Percentiles rank a stretch among this genome's conserved stretches.
phyloP scores from a whole-genome alignment of 2,329 filamentous ascomycete species.

The Sporothrix luriei region DNA sequence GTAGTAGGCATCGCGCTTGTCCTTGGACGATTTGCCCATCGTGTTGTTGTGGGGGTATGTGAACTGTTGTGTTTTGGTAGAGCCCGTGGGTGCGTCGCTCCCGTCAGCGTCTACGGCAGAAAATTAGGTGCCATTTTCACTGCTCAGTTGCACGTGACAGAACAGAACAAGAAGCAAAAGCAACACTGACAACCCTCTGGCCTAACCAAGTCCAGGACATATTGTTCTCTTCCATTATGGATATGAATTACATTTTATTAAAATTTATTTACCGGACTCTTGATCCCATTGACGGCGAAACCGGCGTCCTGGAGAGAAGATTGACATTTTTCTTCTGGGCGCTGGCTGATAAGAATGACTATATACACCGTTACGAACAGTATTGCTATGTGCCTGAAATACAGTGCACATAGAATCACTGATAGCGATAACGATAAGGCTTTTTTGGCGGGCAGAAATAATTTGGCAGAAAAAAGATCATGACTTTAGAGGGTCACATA shows the following conservation, averaged over 20 bases:
- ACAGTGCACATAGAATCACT: not conserved
- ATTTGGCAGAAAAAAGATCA: constrained; percentile 20
- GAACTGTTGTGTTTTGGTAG: not conserved
- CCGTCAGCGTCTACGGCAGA: not conserved
- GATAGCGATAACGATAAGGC: constrained; percentile 20
- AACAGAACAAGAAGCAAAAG: no score
- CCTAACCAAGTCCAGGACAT: no score
- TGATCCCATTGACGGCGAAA: no score
- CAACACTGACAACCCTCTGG: not conserved
- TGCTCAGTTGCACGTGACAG: not conserved
- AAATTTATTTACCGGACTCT: no score
- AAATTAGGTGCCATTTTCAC: constrained; percentile 20
- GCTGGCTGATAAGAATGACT: not conserved
- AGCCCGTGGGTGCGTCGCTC: not conserved
- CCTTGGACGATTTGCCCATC: constrained; percentile 96
- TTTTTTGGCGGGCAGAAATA: constrained; percentile 12
- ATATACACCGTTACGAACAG: not conserved
- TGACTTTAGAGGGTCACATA: not conserved
- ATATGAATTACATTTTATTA: no score
- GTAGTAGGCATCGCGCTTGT: constrained; percentile 98
- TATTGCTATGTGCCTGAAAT: not conserved
- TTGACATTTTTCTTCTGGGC: not conserved
- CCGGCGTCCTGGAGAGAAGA: not conserved
- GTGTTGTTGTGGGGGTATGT: not conserved
- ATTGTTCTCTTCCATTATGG: no score